Evolutionary conservation across 208 protist species (phyloP).

Genomic region (Trypanosoma melophagium): DNA sequence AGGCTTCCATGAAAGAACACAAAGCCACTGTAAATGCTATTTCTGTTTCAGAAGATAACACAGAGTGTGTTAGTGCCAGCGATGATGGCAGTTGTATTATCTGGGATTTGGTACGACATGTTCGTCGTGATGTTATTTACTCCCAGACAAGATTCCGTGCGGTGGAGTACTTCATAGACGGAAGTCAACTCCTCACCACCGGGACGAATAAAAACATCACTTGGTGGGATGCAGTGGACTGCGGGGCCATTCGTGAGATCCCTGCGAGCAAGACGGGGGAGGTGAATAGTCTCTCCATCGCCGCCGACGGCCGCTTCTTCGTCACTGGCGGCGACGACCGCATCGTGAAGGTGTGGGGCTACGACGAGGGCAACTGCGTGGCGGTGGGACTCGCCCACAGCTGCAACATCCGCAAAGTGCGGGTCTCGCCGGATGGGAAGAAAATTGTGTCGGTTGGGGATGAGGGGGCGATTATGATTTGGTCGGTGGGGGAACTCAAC

Average conservation of each 20-base stretch:
- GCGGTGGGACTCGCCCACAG: slow-evolving; percentile 92
- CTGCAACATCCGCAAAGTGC: slow-evolving; percentile 91
- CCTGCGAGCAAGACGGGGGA: slow-evolving; percentile 88
- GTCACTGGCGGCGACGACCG: slow-evolving; percentile 91
- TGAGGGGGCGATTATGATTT: slow-evolving; percentile 94
- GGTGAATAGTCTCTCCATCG: slow-evolving; percentile 90
- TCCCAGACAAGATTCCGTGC: slow-evolving; percentile 94
- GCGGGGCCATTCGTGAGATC: slow-evolving; percentile 92
- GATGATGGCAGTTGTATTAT: slow-evolving; percentile 96
- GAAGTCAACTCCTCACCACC: slow-evolving; percentile 94
- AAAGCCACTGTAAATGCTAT: slow-evolving; percentile 92
- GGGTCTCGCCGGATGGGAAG: slow-evolving; percentile 85
- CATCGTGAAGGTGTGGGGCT: slow-evolving; percentile 95
- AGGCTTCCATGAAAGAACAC: slow-evolving; percentile 96
- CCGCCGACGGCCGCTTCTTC: slow-evolving; percentile 86
- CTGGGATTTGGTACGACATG: slow-evolving; percentile 91
- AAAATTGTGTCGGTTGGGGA: slow-evolving; percentile 92
- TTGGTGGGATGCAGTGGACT: slow-evolving; percentile 96
- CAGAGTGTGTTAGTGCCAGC: slow-evolving; percentile 91
- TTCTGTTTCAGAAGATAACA: slow-evolving; percentile 81
- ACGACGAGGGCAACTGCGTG: slow-evolving; percentile 88
- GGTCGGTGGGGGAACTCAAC: slow-evolving; percentile 71
- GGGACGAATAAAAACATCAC: slow-evolving; percentile 93
- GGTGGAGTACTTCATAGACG: slow-evolving; percentile 89
- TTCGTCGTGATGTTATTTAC: slow-evolving; percentile 95